Evolutionary conservation across 164 flowering plant species (phyloP).

Genomic region (Aristolochia contorta): DNA sequence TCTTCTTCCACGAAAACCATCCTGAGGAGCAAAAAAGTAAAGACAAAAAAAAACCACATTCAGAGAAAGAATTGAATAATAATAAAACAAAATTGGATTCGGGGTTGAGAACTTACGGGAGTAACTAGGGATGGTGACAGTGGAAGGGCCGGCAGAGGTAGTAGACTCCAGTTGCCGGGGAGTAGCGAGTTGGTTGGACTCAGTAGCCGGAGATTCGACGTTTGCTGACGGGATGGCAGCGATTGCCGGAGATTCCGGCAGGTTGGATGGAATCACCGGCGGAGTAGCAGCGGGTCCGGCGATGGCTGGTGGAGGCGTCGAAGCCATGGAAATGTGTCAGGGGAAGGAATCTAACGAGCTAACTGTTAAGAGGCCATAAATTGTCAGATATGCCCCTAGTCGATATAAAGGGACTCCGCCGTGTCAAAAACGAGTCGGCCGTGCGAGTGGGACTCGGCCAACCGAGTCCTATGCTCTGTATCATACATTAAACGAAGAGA

Average conservation of each 20-base stretch:
- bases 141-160: conserved; percentile 10
- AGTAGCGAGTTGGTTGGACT: conserved; percentile 10
- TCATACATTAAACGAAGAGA: no score
- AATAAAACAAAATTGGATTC: neutral
- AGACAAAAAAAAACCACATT: neutral
- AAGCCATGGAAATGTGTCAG: neutral
- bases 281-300: neutral
- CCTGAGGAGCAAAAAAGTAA: conserved; percentile 24
- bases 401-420: neutral
- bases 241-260: neutral
- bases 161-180: conserved; percentile 16
- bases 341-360: neutral
- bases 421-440: no score
- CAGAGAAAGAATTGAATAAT: no score
- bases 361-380: neutral
- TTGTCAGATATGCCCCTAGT: neutral
- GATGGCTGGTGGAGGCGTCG: conserved; percentile 2
- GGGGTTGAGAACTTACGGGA: conserved; percentile 28
- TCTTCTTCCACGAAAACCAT: conserved; percentile 65
- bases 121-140: conserved; percentile 45
- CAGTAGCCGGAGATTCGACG: conserved; percentile 6
- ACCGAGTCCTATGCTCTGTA: no score
- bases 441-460: no score
- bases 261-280: conserved; percentile 9
- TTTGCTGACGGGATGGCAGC: neutral